Evolutionary conservation across 257 asterid genomes (phyloP).

Genomic region (Osmanthus fragrans): DNA sequence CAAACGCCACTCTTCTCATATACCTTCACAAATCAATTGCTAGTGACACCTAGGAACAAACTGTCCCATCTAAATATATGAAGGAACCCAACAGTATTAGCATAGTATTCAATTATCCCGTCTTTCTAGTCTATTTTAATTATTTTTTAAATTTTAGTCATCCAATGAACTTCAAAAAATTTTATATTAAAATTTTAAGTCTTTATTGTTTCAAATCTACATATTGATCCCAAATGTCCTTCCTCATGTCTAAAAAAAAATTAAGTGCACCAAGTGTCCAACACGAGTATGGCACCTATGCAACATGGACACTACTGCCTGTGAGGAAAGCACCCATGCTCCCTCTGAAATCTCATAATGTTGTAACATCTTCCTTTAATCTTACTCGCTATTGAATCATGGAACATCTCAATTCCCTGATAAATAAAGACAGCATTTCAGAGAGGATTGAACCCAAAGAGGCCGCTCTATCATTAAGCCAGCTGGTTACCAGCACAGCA

Average conservation of each 20-base stretch:
- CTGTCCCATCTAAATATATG: background rate
- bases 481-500: background rate
- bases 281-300: background rate
- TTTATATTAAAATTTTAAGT: background rate
- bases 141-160: background rate
- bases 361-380: background rate
- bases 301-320: background rate
- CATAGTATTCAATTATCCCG: background rate
- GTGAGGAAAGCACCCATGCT: background rate
- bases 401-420: background rate
- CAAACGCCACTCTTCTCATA: background rate
- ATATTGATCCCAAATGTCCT: background rate
- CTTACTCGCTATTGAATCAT: background rate
- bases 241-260: background rate
- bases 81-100: background rate
- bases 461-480: background rate
- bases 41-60: background rate
- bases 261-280: background rate
- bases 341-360: background rate
- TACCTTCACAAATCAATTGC: background rate
- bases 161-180: background rate
- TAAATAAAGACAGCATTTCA: background rate
- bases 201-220: background rate
- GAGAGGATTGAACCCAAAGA: background rate
- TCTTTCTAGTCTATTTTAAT: background rate